These are phyloP conservation scores for Plantago lanceolata DNA, from an alignment of 305 asterid genomes.

Conservation along the genomic window DNA sequence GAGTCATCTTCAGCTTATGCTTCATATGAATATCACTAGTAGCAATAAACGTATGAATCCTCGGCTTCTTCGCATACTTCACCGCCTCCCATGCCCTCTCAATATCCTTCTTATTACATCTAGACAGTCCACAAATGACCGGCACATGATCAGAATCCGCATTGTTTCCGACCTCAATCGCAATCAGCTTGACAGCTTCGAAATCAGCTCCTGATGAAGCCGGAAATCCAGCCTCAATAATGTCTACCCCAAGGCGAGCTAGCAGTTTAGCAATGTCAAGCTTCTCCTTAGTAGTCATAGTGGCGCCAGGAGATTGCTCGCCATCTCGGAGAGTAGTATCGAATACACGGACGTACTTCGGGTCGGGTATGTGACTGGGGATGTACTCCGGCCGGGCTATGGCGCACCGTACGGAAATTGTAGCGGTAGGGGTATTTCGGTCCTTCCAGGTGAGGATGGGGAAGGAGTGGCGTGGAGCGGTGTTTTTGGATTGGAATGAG, in stretches of 20 bases:
- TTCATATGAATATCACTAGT: constrained; percentile 92
- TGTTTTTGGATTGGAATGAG: too few relatives aligned
- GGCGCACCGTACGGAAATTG: constrained; percentile 39
- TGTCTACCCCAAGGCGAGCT: constrained; percentile 83
- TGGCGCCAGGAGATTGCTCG: constrained; percentile 97
- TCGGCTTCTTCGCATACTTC: constrained; percentile 66
- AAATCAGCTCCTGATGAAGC: constrained; percentile 92
- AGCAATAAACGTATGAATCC: constrained; percentile 92
- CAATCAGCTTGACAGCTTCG: constrained; percentile 72
- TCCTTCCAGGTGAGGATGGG: too few relatives aligned
- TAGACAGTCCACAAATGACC: constrained; percentile 81
- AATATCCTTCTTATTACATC: constrained; percentile 86
- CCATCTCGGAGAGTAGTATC: constrained; percentile 98
- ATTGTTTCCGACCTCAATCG: constrained; percentile 62
- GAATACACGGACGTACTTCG: constrained; percentile 76
- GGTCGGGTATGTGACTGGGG: constrained; percentile 71
- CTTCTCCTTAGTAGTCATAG: constrained; percentile 89
- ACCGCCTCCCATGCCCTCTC: constrained; percentile 95
- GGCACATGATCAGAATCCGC: constrained; percentile 49
- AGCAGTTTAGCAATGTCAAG: constrained; percentile 76
- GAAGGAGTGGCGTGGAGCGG: too few relatives aligned
- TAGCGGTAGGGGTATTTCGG: too few relatives aligned
- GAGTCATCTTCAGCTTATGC: constrained; percentile 73
- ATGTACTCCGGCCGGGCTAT: constrained; percentile 53
- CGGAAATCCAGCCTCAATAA: constrained; percentile 92